Conservation (phyloP, 2,329 filamentous ascomycete species). For the Pseudogymnoascus sp. region DNA sequence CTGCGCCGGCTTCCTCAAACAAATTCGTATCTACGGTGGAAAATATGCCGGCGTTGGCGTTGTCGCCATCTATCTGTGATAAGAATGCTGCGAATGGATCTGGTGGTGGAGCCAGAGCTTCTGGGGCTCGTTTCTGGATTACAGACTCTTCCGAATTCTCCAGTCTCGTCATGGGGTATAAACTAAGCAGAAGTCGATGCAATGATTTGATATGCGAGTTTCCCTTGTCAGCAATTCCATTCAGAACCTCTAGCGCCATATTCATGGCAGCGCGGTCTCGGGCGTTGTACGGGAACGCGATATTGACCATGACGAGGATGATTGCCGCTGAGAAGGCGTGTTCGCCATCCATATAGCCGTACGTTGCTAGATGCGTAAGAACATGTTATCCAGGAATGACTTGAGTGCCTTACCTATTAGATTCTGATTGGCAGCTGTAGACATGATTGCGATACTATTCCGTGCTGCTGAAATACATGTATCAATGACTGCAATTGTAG, state of each 20-base stretch:
- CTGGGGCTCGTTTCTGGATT: conserved; percentile 20
- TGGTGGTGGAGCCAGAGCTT: background rate
- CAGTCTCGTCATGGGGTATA: conserved; percentile 19
- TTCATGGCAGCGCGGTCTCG: conserved; percentile 40
- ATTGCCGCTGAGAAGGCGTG: conserved; percentile 48
- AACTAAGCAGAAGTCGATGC: conserved; percentile 32
- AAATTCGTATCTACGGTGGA: conserved; percentile 12
- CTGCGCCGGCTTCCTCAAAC: conserved; percentile 28
- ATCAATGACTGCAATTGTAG: conserved; percentile 45
- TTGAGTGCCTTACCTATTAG: conserved; percentile 37
- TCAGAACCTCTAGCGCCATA: conserved; percentile 39
- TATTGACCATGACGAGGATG: conserved; percentile 48
- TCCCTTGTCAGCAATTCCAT: conserved; percentile 44
- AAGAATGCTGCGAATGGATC: background rate
- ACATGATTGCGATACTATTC: conserved; percentile 43
- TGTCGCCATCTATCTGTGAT: conserved; percentile 1
- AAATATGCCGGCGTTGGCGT: conserved; percentile 2
- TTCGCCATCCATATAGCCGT: conserved; percentile 51
- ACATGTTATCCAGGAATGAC: background rate
- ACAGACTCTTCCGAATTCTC: conserved; percentile 13
- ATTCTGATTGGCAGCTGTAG: conserved; percentile 40
- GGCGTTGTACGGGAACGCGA: conserved; percentile 41
- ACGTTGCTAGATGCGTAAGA: conserved; percentile 35
- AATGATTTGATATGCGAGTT: conserved; percentile 42
- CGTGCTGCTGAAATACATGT: conserved; percentile 44